Evolutionary conservation across 2,329 filamentous ascomycete species (phyloP), one percentile per base, ranked within the genome.

Genomic region (Erysiphe neolycopersici): DNA sequence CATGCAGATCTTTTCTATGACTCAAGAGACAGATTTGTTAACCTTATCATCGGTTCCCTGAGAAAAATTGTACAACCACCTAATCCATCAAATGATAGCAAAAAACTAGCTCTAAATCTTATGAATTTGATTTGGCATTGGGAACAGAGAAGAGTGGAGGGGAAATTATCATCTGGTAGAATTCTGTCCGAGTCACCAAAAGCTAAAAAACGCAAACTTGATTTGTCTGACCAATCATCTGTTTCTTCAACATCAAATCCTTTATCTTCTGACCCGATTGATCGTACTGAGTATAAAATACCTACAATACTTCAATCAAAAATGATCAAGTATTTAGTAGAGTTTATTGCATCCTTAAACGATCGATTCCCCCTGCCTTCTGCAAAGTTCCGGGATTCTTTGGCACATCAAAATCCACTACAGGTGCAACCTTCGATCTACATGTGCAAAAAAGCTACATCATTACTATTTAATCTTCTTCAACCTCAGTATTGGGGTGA

Each of bases 1-100:
- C 87, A 98, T 56, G 79, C 85, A 0, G 78, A 89, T 53, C 64
- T 98, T 4, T 98, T 98, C 62, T 98, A 91, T 52, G 87, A 95
- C 49, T 84, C 83, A 1, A 70, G 89, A 44, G 89, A 98, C 50
- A 85, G 87, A 55, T 91, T 95, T 50, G 75, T 84, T 4, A 72
- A 79, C 45, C 71, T 89, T 49, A 91, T 98, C 56, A 85, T 98
- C 45, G 77, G 76, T 1, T 87, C 83, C 4, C 65, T 98, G 32
- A 71, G 80, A 43, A 95, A 95, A 60, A 81, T 98, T 44, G 84
- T 85, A 0, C 69, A 71, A 18, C 76, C 82, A 3, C 77, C 80
- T 4, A 92, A 79, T 48, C 75, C 84, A 1, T 93, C 84, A 0
- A 82, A 81, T 40, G 89, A 98, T 55, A 87, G 76, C 54, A 91